These are phyloP conservation scores for Mycena haematopus DNA, from an alignment of 768 basidiomycete genomes.

Conservation along the genomic window DNA sequence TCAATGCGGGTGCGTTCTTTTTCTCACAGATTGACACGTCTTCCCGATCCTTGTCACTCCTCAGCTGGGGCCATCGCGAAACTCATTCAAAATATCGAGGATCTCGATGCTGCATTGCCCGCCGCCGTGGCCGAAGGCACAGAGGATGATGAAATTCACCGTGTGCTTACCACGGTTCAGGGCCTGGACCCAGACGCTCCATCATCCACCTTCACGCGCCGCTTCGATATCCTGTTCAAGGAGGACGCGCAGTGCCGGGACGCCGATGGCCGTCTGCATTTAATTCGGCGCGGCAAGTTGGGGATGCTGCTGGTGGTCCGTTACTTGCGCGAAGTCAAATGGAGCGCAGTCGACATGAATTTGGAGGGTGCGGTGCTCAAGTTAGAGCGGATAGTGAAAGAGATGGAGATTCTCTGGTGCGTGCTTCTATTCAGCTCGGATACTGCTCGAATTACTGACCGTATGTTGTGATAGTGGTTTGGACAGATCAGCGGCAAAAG, in stretches of 20 bases:
- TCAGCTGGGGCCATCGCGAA: background rate
- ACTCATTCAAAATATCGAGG: conserved; percentile 9
- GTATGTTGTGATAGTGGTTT: background rate
- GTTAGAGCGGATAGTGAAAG: conserved; percentile 7
- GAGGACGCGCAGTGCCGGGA: conserved; percentile 9
- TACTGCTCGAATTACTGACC: background rate
- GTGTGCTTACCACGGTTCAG: conserved; percentile 4
- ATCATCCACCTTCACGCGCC: conserved; percentile 13
- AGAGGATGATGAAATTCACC: conserved; percentile 12
- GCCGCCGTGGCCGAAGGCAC: background rate
- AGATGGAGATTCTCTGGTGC: conserved; percentile 15
- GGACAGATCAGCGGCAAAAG: background rate
- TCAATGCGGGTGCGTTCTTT: background rate
- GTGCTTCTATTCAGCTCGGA: background rate
- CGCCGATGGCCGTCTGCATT: conserved; percentile 4
- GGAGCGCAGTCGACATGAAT: conserved; percentile 1
- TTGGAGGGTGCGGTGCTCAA: conserved; percentile 5
- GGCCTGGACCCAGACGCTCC: conserved; percentile 1
- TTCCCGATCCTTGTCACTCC: background rate
- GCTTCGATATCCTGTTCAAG: conserved; percentile 18
- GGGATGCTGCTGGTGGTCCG: conserved; percentile 1
- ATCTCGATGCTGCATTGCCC: background rate
- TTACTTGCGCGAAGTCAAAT: conserved; percentile 13
- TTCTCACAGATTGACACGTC: conserved; percentile 12
- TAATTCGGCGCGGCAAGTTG: conserved; percentile 9